Evolutionary conservation across 2,329 filamentous ascomycete species (phyloP), one percentile per base, ranked within the genome.

Genomic region (Colletotrichum sp.): DNA sequence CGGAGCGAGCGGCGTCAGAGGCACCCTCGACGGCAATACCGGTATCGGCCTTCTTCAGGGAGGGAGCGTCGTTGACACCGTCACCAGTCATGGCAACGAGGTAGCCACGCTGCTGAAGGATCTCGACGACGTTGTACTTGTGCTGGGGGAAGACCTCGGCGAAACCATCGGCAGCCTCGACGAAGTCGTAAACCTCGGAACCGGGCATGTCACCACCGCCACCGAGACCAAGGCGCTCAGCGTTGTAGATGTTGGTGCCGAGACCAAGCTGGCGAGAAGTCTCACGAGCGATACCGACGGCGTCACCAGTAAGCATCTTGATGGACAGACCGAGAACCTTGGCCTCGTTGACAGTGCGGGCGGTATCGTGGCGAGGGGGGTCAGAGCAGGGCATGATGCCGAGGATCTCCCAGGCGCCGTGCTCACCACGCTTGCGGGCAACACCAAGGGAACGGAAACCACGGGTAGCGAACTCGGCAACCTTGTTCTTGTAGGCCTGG

Each of bases 11-110:
- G 83, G 95, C 96, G 84, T 98, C 96, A 32, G 95, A 97, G 77
- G 96, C 93, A 88, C 95, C 95, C 88, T 98, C 95, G 81, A 98
- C 95, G 78, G 96, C 96, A 88, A 98, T 98, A 90, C 96, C 96
- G 81, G 95, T 97, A 87, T 98, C 95, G n/a, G 95, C 95, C 89
- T 96, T 97, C 89, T 98, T 97, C 83, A 98, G 89, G 34, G 95
- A 97, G 78, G 95, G 95, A 78, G 95, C 95, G 86, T 98, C 95
- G 87, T 98, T 98, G 88, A 98, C 95, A 91, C 95, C 95, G 80
- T 98, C 96, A 90, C 95, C 95, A 86, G 95, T 98, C 96, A 98
- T 98, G 84, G 95, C 96, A 87, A 97, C 95, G 55, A 98, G 92
- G 87, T 97, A 96, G 79, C 95, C 95, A 92, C 95, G 94, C 88